These are phyloP conservation scores for Carallia brachiata DNA, from an alignment of 345 rosid genomes.

Conservation along the genomic window DNA sequence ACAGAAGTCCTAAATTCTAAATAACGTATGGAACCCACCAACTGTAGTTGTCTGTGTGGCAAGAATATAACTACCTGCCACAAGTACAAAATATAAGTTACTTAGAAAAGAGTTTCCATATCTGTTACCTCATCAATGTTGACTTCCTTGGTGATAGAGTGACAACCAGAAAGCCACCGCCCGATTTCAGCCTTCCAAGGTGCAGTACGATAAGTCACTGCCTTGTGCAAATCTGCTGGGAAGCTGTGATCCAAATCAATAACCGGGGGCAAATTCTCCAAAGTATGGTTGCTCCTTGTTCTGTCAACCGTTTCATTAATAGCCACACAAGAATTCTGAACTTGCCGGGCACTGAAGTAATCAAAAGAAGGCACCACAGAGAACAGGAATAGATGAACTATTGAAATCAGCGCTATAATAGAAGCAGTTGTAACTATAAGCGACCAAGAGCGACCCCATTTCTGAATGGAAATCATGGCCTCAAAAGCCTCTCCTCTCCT, in stretches of 20 bases:
- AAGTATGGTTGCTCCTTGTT: slow-evolving; percentile 5
- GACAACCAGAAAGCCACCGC: slow-evolving; percentile 88
- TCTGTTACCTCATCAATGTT: slow-evolving; percentile 55
- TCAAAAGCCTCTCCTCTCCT: slow-evolving; percentile 2
- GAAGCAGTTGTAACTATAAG: slow-evolving; percentile 60
- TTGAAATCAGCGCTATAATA: slow-evolving; percentile 52
- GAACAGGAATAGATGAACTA: slow-evolving; percentile 68
- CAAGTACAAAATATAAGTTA: background rate
- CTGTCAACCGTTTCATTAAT: slow-evolving; percentile 43
- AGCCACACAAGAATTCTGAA: slow-evolving; percentile 41
- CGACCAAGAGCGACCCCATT: slow-evolving; percentile 72
- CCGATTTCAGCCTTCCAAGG: slow-evolving; percentile 90
- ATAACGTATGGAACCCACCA: background rate
- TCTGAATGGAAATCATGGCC: slow-evolving; percentile 53
- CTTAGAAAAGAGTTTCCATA: background rate
- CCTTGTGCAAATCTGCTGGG: slow-evolving; percentile 72
- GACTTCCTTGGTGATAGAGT: slow-evolving; percentile 51
- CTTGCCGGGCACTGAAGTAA: slow-evolving; percentile 43
- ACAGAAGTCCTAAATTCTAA: slow-evolving; percentile 7
- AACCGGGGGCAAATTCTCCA: slow-evolving; percentile 21
- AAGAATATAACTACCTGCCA: background rate
- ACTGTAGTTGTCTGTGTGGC: background rate
- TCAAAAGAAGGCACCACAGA: slow-evolving; percentile 74
- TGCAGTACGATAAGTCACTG: slow-evolving; percentile 69
- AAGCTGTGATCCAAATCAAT: slow-evolving; percentile 54